These are phyloP conservation scores for Fusarium liriodendri DNA, from an alignment of 2,329 filamentous ascomycete genomes.

Conservation along the genomic window DNA sequence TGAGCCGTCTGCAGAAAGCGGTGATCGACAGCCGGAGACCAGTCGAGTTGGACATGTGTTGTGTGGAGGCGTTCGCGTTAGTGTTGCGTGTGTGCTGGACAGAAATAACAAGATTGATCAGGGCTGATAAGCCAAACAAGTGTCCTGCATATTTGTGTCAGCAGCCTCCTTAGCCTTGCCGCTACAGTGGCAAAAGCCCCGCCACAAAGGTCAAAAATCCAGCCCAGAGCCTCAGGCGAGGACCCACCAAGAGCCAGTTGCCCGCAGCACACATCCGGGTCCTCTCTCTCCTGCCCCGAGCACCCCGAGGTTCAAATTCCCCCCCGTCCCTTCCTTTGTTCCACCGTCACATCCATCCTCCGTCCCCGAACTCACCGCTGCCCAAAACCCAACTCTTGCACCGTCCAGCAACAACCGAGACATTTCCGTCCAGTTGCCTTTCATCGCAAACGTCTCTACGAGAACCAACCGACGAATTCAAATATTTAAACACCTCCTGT, in stretches of 20 bases:
- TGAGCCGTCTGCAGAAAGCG: not conserved
- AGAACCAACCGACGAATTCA: not conserved
- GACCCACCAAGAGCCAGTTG: slow-evolving; percentile 22
- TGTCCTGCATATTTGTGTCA: not conserved
- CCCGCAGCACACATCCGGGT: slow-evolving; percentile 5
- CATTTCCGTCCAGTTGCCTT: slow-evolving; percentile 8
- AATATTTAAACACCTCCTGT: not conserved
- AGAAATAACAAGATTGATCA: not conserved
- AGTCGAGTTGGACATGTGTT: slow-evolving; percentile 36
- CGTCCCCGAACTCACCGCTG: slow-evolving; percentile 32
- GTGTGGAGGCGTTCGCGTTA: slow-evolving; percentile 39
- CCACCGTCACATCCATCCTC: slow-evolving; percentile 12
- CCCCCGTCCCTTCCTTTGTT: slow-evolving; percentile 16
- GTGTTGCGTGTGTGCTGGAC: slow-evolving; percentile 6
- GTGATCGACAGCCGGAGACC: slow-evolving; percentile 30
- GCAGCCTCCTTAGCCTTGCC: slow-evolving; percentile 5
- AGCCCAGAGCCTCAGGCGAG: slow-evolving; percentile 40
- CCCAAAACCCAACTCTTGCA: slow-evolving; percentile 28
- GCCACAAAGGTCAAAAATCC: slow-evolving; percentile 33
- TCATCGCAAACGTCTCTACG: slow-evolving; percentile 17
- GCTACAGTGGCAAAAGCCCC: slow-evolving; percentile 28
- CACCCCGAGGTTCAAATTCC: slow-evolving; percentile 33
- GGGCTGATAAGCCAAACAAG: not conserved
- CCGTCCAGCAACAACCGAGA: slow-evolving; percentile 5
- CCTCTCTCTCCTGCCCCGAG: slow-evolving; percentile 28